A percentile compares a stretch with the other conserved stretches of the same genome.
Evolutionary conservation across 257 asterid species (phyloP).

Genomic region (Solanum arcanum): DNA sequence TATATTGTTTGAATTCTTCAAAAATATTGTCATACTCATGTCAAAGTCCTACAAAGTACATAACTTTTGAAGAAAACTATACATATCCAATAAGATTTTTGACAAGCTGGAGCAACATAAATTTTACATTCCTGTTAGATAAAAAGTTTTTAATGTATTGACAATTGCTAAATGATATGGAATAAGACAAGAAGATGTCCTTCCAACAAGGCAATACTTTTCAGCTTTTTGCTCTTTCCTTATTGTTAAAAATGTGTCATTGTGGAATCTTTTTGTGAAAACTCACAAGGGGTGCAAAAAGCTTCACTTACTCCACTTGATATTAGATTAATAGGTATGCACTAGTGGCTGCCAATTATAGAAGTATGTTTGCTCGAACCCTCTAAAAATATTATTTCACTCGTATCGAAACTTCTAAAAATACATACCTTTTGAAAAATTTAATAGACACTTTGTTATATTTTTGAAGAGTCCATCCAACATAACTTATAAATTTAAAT

Average conservation of each 20-base stretch:
- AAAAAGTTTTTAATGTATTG: neutral
- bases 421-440: neutral
- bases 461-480: neutral
- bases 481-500: neutral
- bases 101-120: neutral
- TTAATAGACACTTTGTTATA: neutral
- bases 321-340: neutral
- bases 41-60: neutral
- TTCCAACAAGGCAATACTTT: neutral
- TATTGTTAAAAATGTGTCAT: neutral
- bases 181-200: slow-evolving; percentile 11
- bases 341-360: neutral
- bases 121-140: neutral
- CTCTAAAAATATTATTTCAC: neutral
- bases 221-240: neutral
- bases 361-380: neutral
- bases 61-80: neutral
- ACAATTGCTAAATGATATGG: neutral
- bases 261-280: neutral
- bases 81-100: neutral
- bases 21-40: neutral
- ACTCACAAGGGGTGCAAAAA: neutral
- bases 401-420: neutral
- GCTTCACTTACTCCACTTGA: neutral
- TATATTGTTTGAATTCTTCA: neutral